A percentile compares a stretch with the other conserved stretches of the same genome.
phyloP scores from a whole-genome alignment of 805 yeast genomes.

The Yueomyces sp. region DNA sequence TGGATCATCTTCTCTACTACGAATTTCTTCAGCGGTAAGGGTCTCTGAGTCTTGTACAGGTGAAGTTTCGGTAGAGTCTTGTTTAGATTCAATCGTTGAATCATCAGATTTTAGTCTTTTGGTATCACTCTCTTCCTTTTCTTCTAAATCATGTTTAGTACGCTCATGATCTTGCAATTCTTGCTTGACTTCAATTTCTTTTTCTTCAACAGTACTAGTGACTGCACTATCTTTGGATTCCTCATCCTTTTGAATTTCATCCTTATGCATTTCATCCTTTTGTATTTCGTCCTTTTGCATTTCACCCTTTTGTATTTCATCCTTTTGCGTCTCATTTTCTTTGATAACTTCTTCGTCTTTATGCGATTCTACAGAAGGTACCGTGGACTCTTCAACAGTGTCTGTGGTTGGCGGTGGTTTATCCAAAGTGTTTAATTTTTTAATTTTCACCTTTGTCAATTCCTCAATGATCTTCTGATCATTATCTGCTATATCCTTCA shows the following conservation, averaged over 20 bases:
- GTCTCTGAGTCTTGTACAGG: constrained; percentile 9
- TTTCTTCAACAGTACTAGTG: neutral
- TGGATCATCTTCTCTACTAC: constrained; percentile 39
- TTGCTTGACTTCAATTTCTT: neutral
- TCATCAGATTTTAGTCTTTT: constrained; percentile 1
- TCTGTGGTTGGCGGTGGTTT: neutral
- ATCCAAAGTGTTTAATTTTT: neutral
- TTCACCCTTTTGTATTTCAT: neutral
- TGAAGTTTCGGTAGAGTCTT: constrained; percentile 1
- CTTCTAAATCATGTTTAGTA: neutral
- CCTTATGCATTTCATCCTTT: constrained; percentile 4
- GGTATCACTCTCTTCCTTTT: constrained; percentile 1
- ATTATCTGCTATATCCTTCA: constrained; percentile 6
- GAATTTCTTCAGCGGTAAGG: constrained; percentile 5
- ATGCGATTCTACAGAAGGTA: neutral
- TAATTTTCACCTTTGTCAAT: constrained; percentile 7
- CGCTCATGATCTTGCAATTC: neutral
- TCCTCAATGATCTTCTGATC: constrained; percentile 11
- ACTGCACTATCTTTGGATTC: constrained; percentile 1
- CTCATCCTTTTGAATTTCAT: constrained; percentile 6
- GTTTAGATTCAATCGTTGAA: neutral
- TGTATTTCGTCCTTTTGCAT: constrained; percentile 3
- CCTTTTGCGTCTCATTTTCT: neutral
- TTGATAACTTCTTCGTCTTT: neutral
- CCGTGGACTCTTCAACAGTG: neutral